Percentiles rank a stretch among this genome's conserved stretches.
phyloP scores from a whole-genome alignment of 768 basidiomycete genomes.

The Collybia nuda region DNA sequence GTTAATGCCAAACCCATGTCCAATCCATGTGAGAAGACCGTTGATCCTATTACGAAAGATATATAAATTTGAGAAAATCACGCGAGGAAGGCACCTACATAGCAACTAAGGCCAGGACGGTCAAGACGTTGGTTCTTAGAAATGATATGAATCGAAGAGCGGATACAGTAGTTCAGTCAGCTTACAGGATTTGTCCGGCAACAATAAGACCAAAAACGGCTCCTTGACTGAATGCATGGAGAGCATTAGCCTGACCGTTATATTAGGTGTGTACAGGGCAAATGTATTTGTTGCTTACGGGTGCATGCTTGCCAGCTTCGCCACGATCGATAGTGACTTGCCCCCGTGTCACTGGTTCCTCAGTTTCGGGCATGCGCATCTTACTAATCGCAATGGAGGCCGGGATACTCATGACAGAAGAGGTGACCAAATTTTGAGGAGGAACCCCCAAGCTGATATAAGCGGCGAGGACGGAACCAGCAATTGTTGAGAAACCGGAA shows the following conservation, averaged over 20 bases:
- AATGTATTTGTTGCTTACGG: conserved; percentile 34
- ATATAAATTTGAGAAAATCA: too few species aligned
- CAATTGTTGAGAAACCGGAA: conserved; percentile 91
- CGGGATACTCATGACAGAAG: conserved; percentile 94
- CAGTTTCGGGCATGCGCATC: conserved; percentile 79
- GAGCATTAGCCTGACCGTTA: conserved; percentile 58
- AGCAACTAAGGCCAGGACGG: conserved; percentile 79
- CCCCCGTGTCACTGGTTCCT: conserved; percentile 85
- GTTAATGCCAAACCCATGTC: conserved; percentile 81
- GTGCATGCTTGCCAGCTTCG: conserved; percentile 48
- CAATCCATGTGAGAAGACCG: conserved; percentile 87
- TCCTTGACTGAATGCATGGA: conserved; percentile 88
- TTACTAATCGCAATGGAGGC: conserved; percentile 93
- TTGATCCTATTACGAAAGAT: conserved; percentile 51
- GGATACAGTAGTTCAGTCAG: not conserved
- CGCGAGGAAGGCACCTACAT: conserved; percentile 35
- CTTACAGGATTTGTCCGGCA: conserved; percentile 84
- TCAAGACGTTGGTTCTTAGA: conserved; percentile 76
- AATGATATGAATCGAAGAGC: not conserved
- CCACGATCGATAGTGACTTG: conserved; percentile 80
- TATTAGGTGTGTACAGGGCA: not conserved
- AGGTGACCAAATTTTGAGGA: conserved; percentile 77
- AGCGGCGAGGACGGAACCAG: conserved; percentile 84
- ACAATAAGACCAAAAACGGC: conserved; percentile 84
- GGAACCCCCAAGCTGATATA: conserved; percentile 82